Conservation (phyloP, 2,329 filamentous ascomycete species). For the Penicillium sp. region DNA sequence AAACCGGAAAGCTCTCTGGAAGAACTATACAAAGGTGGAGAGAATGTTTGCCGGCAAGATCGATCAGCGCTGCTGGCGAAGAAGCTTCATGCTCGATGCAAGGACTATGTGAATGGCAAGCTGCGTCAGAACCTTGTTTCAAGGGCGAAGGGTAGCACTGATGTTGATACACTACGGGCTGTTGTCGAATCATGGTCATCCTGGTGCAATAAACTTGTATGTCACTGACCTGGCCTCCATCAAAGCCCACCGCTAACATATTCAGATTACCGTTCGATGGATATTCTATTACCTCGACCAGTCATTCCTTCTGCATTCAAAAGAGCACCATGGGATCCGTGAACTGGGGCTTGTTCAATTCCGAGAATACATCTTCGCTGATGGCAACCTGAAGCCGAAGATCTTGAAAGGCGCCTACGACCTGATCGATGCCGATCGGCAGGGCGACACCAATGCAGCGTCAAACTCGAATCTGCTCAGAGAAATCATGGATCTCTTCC, state of each 20-base stretch:
- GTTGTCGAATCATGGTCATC: slow-evolving; percentile 68
- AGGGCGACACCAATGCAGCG: slow-evolving; percentile 49
- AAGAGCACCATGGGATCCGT: slow-evolving; percentile 70
- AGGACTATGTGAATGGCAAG: slow-evolving; percentile 59
- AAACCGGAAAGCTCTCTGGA: slow-evolving; percentile 76
- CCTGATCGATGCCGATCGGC: slow-evolving; percentile 73
- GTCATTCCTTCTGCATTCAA: slow-evolving; percentile 77
- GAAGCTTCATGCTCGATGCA: slow-evolving; percentile 67
- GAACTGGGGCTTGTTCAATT: slow-evolving; percentile 81
- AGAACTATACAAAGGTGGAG: slow-evolving; percentile 84
- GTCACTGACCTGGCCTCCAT: slow-evolving; percentile 26
- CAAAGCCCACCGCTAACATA: neutral
- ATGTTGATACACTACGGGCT: slow-evolving; percentile 65
- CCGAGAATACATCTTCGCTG: slow-evolving; percentile 60
- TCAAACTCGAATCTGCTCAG: slow-evolving; percentile 69
- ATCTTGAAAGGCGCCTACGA: slow-evolving; percentile 73
- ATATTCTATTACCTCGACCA: slow-evolving; percentile 95
- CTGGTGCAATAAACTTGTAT: slow-evolving; percentile 78
- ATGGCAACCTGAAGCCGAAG: slow-evolving; percentile 54
- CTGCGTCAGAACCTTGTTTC: slow-evolving; percentile 63
- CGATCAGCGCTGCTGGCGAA: slow-evolving; percentile 69
- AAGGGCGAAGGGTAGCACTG: slow-evolving; percentile 55
- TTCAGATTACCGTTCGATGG: slow-evolving; percentile 73
- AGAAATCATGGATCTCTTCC: slow-evolving; percentile 77
- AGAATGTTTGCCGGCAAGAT: slow-evolving; percentile 84